Percentiles rank a stretch among this genome's conserved stretches.
Conservation (phyloP, 2,329 filamentous ascomycete genomes). For the Fusarium sp. region DNA sequence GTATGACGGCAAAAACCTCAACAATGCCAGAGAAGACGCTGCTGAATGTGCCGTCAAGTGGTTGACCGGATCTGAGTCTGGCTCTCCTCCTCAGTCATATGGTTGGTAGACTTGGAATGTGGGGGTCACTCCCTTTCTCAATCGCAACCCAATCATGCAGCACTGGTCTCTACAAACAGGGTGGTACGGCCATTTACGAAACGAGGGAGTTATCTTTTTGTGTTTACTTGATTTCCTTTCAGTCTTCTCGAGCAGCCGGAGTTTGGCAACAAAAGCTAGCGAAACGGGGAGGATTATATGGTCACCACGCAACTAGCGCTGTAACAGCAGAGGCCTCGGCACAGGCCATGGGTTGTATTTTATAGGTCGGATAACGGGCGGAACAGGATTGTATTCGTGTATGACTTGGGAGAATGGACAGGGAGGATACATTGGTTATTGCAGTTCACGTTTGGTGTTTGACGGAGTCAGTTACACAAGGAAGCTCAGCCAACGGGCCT, state of each 20-base stretch:
- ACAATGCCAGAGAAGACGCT: constrained; percentile 92
- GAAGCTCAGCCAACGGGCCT: neutral
- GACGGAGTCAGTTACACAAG: constrained; percentile 18
- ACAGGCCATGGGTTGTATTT: constrained; percentile 17
- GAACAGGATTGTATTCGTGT: constrained; percentile 25
- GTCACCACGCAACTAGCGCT: constrained; percentile 16
- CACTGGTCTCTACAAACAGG: neutral
- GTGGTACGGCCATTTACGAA: neutral
- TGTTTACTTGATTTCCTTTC: constrained; percentile 13
- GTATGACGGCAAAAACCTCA: constrained; percentile 90
- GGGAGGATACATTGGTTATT: constrained; percentile 20
- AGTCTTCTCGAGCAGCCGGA: constrained; percentile 32
- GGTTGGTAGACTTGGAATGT: constrained; percentile 32
- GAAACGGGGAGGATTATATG: constrained; percentile 22
- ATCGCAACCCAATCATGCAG: constrained; percentile 7
- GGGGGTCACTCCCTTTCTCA: constrained; percentile 14
- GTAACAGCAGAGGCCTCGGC: constrained; percentile 5
- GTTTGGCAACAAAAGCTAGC: constrained; percentile 39
- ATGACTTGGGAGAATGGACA: constrained; percentile 21
- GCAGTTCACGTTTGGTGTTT: constrained; percentile 18
- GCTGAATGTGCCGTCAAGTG: constrained; percentile 81
- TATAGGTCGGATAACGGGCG: constrained; percentile 1
- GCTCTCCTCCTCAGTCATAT: constrained; percentile 46
- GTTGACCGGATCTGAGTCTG: constrained; percentile 57
- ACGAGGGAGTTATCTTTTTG: constrained; percentile 18